Conservation (phyloP, 2,329 filamentous ascomycete genomes). For the Gaeumannomyces sp. region DNA sequence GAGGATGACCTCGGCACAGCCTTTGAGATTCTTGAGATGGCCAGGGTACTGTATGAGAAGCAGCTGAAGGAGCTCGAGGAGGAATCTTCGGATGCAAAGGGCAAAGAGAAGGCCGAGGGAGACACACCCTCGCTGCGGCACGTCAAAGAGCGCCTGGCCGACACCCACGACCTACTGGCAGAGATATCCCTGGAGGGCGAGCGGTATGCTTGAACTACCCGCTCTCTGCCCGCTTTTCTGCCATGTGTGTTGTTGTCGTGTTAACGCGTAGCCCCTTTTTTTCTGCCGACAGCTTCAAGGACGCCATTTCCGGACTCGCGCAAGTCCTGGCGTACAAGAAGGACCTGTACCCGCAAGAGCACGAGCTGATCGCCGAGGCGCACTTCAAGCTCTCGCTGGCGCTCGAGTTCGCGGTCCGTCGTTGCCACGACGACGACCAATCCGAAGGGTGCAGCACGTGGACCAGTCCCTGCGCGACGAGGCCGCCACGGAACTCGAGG, state of each 20-base stretch:
- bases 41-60: slow-evolving; percentile 59
- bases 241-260: background rate
- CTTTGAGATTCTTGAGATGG: slow-evolving; percentile 78
- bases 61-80: slow-evolving; percentile 37
- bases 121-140: slow-evolving; percentile 43
- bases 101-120: slow-evolving; percentile 33
- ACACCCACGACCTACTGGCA: slow-evolving; percentile 88
- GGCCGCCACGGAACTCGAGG: slow-evolving; percentile 63
- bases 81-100: slow-evolving; percentile 30
- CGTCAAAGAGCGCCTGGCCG: slow-evolving; percentile 79
- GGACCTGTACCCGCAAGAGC: slow-evolving; percentile 71
- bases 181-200: slow-evolving; percentile 98
- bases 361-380: slow-evolving; percentile 82
- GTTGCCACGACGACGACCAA: slow-evolving; percentile 50
- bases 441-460: slow-evolving; percentile 43
- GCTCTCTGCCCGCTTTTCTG: slow-evolving; percentile 4
- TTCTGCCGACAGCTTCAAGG: slow-evolving; percentile 53
- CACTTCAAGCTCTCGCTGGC: slow-evolving; percentile 96
- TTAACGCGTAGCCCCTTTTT: slow-evolving; percentile 2
- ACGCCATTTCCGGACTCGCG: slow-evolving; percentile 82
- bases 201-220: slow-evolving; percentile 39
- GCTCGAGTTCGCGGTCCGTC: slow-evolving; percentile 84
- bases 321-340: slow-evolving; percentile 73
- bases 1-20: slow-evolving; percentile 72
- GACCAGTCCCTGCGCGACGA: slow-evolving; percentile 67